These are phyloP conservation scores for Penicillium hordei DNA, from an alignment of 2,329 filamentous ascomycete species.

Conservation along the genomic window DNA sequence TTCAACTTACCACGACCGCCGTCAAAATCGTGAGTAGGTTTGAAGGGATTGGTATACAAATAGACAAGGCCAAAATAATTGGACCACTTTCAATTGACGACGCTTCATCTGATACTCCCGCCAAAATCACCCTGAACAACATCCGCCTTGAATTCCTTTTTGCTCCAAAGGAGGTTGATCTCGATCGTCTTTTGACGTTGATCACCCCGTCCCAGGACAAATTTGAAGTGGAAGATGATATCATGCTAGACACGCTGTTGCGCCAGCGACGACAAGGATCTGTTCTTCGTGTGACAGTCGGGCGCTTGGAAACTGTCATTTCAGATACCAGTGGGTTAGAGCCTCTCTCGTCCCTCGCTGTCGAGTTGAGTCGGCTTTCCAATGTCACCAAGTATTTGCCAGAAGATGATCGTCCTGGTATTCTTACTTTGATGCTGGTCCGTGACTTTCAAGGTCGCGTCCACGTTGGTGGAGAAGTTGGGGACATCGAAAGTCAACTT, in stretches of 20 bases:
- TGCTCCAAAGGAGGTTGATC: slow-evolving; percentile 72
- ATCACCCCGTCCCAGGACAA: slow-evolving; percentile 90
- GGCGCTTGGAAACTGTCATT: slow-evolving; percentile 62
- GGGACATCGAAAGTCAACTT: slow-evolving; percentile 59
- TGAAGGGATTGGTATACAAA: slow-evolving; percentile 68
- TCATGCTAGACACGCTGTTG: slow-evolving; percentile 87
- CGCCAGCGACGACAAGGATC: slow-evolving; percentile 83
- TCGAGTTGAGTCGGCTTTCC: slow-evolving; percentile 78
- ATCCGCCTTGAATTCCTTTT: slow-evolving; percentile 71
- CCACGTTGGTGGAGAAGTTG: slow-evolving; percentile 68
- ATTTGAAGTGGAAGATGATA: slow-evolving; percentile 86
- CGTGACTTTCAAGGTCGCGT: slow-evolving; percentile 62
- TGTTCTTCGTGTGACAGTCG: slow-evolving; percentile 70
- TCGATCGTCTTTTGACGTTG: slow-evolving; percentile 77
- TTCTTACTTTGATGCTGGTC: slow-evolving; percentile 71
- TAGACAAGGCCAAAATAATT: slow-evolving; percentile 71
- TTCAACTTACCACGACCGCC: slow-evolving; percentile 74
- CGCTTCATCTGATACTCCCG: slow-evolving; percentile 52
- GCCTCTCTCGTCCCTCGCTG: slow-evolving; percentile 67
- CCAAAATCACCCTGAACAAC: slow-evolving; percentile 62
- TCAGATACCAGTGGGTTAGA: slow-evolving; percentile 64
- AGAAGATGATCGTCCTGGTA: slow-evolving; percentile 88
- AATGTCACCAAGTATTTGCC: slow-evolving; percentile 92
- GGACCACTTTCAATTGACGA: slow-evolving; percentile 63
- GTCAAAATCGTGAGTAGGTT: slow-evolving; percentile 77